Conservation (phyloP, 371 early-diverging fungal species). For the Nematocida minor region DNA sequence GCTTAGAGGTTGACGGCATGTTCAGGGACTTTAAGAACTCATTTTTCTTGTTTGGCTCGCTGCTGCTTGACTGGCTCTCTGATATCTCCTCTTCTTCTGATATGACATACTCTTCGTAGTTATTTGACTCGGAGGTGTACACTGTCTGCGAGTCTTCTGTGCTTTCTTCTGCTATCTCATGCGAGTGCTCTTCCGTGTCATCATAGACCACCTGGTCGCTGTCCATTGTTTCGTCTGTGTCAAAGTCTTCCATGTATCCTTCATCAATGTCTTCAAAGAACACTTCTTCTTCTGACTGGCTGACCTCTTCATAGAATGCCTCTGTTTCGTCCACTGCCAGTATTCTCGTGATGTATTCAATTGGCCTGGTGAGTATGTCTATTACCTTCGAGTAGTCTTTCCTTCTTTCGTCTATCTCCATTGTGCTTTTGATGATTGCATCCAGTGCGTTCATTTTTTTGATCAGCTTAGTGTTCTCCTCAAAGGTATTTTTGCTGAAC, state of each 20-base stretch:
- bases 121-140: neutral
- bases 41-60: neutral
- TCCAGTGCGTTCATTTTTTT: slow-evolving; percentile 5
- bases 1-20: neutral
- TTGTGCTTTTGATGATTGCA: neutral
- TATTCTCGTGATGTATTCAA: slow-evolving; percentile 27
- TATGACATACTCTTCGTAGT: neutral
- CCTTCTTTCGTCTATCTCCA: slow-evolving; percentile 17
- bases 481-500: slow-evolving; percentile 23
- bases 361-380: neutral
- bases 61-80: neutral
- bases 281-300: neutral
- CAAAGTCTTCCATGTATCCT: slow-evolving; percentile 48
- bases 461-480: slow-evolving; percentile 4
- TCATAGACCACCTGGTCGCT: slow-evolving; percentile 4
- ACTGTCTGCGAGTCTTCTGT: slow-evolving; percentile 13
- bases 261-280: slow-evolving; percentile 9
- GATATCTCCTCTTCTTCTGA: neutral
- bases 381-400: neutral
- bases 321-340: slow-evolving; percentile 18
- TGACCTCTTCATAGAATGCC: slow-evolving; percentile 34
- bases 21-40: slow-evolving; percentile 15
- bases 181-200: slow-evolving; percentile 6
- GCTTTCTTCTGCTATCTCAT: neutral
- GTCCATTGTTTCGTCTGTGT: slow-evolving; percentile 44